Conservation (phyloP, 805 yeast species). For the Candida jianshihensis region DNA sequence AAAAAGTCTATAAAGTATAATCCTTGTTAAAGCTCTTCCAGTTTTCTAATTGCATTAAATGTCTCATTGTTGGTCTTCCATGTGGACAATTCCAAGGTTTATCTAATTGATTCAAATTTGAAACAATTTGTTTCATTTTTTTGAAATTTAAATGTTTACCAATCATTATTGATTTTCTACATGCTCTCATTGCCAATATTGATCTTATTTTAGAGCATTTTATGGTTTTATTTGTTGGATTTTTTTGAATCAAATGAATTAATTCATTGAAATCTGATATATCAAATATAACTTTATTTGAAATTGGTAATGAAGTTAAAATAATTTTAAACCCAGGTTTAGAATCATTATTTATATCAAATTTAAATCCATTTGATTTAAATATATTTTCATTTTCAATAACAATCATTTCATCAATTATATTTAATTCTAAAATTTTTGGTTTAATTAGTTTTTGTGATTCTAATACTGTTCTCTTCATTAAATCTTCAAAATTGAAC, state of each 20-base stretch:
- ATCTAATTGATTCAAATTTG: conserved; percentile 60
- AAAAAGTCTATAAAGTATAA: no score
- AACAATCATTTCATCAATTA: conserved; percentile 72
- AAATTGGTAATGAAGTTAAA: conserved; percentile 62
- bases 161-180: conserved; percentile 90
- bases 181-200: conserved; percentile 93
- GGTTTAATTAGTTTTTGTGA: conserved; percentile 67
- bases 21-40: conserved; percentile 41
- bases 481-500: conserved; percentile 74
- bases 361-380: conserved; percentile 69
- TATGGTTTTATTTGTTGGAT: conserved; percentile 36
- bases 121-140: conserved; percentile 65
- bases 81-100: conserved; percentile 96
- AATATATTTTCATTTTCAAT: conserved; percentile 53
- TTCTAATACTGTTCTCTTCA: conserved; percentile 47
- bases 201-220: conserved; percentile 73
- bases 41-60: conserved; percentile 55
- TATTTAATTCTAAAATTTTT: conserved; percentile 51
- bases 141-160: conserved; percentile 58
- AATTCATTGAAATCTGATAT: conserved; percentile 67
- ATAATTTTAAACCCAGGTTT: conserved; percentile 51
- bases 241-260: conserved; percentile 56
- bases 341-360: conserved; percentile 41
- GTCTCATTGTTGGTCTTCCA: conserved; percentile 96
- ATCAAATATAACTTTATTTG: conserved; percentile 63